These are phyloP conservation scores for Quercus lobata DNA, from an alignment of 331 rosid species.

Conservation along the genomic window DNA sequence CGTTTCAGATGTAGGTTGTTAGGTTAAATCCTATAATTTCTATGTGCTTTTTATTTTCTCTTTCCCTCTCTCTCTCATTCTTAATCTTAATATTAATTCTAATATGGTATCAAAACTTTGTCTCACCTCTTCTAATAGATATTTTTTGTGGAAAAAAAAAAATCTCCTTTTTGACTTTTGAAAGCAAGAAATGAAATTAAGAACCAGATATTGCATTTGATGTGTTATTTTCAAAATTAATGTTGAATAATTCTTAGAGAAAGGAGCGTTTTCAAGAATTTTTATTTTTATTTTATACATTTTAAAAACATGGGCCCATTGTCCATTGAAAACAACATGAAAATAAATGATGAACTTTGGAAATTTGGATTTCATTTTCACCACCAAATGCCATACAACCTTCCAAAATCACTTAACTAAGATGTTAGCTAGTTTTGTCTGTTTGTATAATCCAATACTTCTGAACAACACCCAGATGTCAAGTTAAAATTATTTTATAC, in stretches of 20 bases:
- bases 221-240: neutral
- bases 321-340: neutral
- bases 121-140: neutral
- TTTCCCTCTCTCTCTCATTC: too few relatives aligned
- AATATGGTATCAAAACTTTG: neutral
- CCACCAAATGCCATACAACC: neutral
- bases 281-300: neutral
- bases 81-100: too few relatives aligned
- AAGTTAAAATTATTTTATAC: neutral
- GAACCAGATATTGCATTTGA: neutral
- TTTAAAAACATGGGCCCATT: neutral
- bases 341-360: neutral
- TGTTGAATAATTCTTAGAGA: neutral
- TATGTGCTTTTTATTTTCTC: too few relatives aligned
- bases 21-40: too few relatives aligned
- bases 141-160: neutral
- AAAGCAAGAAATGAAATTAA: neutral
- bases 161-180: neutral
- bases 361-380: neutral
- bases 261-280: neutral
- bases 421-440: neutral
- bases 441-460: neutral
- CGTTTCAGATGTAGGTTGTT: too few relatives aligned
- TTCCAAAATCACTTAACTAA: neutral
- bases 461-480: neutral